Evolutionary conservation across 192 early-diverging fungal genomes (phyloP), one percentile per base, ranked within the genome.

Genomic region (Mortierella antarctica): DNA sequence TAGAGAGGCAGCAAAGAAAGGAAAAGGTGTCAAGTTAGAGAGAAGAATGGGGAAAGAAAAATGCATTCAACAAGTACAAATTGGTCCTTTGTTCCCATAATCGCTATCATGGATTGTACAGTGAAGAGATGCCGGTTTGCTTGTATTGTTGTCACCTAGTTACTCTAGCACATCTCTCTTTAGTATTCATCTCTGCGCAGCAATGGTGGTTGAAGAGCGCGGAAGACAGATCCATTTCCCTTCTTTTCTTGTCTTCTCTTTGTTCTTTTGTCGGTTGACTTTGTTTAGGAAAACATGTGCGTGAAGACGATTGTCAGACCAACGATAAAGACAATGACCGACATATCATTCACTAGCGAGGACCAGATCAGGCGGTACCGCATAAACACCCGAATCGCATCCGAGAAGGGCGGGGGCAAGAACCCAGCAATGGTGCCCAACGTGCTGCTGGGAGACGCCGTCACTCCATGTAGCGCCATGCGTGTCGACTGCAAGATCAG

Each of bases 351-450:
- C n/a, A 84, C 87, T 14, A 89, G 62, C 7, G 84, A 86, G 11
- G 84, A 74, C 88, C 88, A 89, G 58, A 89, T 85, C 17, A 86
- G 61, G 8, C 83, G 79, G 53, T 89, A 89, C 21, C 86, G 87
- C 73, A 88, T 67, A 66, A 86, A 83, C 57, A 88, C 57, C 9
- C 74, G 72, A 45, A 86, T 69, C 8, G 73, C 70, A 49, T 85
- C 82, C 20, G 82, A 74, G 52, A 89, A 80, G 14, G 88, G 88
- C 58, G 82, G 54, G 7, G 88, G 88, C 31, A 89, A 53, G 44
- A 77, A 83, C 41, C 76, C 57, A 1, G 86, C 88, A 53, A 89
- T 55, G 6, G 74, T 74, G 0, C 75, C 85, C 9, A 88, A 53
- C 0, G 74, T 85, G 5, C 85, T 83, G 31, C 72, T 73, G 20